These are phyloP conservation scores for Ascomycota sp. DNA, from an alignment of 2,329 filamentous ascomycete species.

Conservation along the genomic window DNA sequence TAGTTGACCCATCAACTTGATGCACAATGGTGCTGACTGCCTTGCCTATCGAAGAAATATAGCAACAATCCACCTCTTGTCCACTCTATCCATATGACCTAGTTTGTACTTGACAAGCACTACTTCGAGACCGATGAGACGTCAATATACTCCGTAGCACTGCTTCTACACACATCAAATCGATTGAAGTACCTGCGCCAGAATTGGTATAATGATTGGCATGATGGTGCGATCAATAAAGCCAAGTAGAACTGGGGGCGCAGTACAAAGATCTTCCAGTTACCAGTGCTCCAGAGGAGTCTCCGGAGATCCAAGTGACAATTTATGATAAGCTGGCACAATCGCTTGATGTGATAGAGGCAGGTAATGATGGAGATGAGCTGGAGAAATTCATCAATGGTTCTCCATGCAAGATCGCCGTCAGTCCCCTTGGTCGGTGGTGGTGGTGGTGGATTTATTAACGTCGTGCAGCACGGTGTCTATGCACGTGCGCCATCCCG, in stretches of 20 bases:
- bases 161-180: background rate
- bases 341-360: background rate
- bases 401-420: slow-evolving; percentile 2
- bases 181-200: background rate
- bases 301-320: background rate
- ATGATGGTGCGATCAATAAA: background rate
- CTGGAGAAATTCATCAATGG: slow-evolving; percentile 2
- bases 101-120: background rate
- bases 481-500: too few relatives aligned
- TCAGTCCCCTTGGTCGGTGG: slow-evolving; percentile 1
- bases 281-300: background rate
- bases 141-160: background rate
- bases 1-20: background rate
- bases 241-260: background rate
- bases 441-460: too few relatives aligned
- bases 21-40: background rate
- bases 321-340: background rate
- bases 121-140: background rate
- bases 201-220: background rate
- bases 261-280: background rate
- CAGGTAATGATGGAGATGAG: slow-evolving; percentile 1
- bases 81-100: background rate
- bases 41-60: background rate
- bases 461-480: too few relatives aligned
- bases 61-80: background rate